These are phyloP conservation scores for Umbelopsis ramanniana DNA, from an alignment of 192 early-diverging fungal genomes.

Conservation along the genomic window DNA sequence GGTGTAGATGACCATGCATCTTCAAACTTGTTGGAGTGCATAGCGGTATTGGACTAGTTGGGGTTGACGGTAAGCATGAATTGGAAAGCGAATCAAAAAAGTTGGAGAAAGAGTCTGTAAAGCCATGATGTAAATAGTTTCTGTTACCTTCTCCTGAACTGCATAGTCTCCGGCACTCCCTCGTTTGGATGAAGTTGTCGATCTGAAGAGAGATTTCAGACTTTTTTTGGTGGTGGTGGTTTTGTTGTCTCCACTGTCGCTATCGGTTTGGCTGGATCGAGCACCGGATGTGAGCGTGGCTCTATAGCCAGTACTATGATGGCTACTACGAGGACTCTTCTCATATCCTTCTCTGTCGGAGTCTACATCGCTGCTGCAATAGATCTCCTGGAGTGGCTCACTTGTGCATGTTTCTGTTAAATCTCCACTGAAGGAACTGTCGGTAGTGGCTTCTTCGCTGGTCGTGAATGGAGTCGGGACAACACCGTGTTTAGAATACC, in stretches of 20 bases:
- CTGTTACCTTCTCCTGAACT: not conserved
- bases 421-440: slow-evolving; percentile 13
- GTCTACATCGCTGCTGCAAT: not conserved
- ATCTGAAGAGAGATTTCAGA: not conserved
- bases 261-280: not conserved
- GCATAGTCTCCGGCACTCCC: not conserved
- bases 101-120: not conserved
- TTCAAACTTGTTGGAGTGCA: not conserved
- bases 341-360: slow-evolving; percentile 1
- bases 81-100: too few relatives aligned
- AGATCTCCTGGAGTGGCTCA: slow-evolving; percentile 4
- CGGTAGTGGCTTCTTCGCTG: slow-evolving; percentile 1
- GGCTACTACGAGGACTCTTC: slow-evolving; percentile 2
- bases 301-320: not conserved
- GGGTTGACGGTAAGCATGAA: too few relatives aligned
- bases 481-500: not conserved
- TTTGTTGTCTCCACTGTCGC: not conserved
- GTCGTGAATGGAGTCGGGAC: not conserved
- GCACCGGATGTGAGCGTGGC: not conserved
- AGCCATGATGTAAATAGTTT: too few relatives aligned
- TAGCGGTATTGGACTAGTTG: not conserved
- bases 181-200: not conserved
- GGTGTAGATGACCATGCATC: not conserved
- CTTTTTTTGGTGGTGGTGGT: not conserved
- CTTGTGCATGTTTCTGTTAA: slow-evolving; percentile 7